Percentiles rank a stretch among this genome's conserved stretches.
Conservation (phyloP, 78 protist genomes). For the Emiliania huxleyi region DNA sequence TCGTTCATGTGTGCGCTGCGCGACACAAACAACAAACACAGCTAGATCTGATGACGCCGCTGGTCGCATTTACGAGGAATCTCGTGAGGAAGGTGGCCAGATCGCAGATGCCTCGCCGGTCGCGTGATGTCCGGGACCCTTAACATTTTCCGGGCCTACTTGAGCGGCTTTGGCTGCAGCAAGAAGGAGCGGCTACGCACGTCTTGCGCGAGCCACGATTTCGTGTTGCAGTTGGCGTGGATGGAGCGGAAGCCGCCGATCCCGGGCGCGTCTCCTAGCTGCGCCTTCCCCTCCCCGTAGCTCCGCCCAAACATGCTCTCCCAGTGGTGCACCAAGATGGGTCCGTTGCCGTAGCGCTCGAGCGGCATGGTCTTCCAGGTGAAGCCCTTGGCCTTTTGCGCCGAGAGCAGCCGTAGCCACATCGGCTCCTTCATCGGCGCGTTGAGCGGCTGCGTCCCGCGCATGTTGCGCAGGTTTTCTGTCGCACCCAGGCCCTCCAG, state of each 20-base stretch:
- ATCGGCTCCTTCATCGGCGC: conserved; percentile 1
- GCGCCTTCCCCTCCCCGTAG: background rate
- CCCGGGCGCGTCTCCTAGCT: background rate
- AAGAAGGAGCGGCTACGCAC: background rate
- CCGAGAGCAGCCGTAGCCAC: background rate
- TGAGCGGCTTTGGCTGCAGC: too few species aligned
- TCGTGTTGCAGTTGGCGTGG: conserved; percentile 14
- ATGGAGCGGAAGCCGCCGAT: background rate
- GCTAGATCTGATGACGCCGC: too few species aligned
- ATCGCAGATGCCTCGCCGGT: too few species aligned
- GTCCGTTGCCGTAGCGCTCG: background rate
- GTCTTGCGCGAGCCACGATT: background rate
- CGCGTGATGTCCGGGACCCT: too few species aligned
- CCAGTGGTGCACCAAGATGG: background rate
- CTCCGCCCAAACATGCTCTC: background rate
- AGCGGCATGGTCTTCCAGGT: background rate
- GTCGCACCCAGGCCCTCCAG: background rate
- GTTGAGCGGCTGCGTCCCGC: background rate
- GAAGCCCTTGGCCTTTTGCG: background rate
- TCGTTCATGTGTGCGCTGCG: too few species aligned
- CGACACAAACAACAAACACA: too few species aligned
- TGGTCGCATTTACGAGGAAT: too few species aligned
- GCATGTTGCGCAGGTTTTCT: background rate
- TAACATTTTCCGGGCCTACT: too few species aligned
- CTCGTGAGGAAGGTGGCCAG: too few species aligned